phyloP scores from a whole-genome alignment of 176 grass and related monocot genomes.

The Ensete ventricosum region DNA sequence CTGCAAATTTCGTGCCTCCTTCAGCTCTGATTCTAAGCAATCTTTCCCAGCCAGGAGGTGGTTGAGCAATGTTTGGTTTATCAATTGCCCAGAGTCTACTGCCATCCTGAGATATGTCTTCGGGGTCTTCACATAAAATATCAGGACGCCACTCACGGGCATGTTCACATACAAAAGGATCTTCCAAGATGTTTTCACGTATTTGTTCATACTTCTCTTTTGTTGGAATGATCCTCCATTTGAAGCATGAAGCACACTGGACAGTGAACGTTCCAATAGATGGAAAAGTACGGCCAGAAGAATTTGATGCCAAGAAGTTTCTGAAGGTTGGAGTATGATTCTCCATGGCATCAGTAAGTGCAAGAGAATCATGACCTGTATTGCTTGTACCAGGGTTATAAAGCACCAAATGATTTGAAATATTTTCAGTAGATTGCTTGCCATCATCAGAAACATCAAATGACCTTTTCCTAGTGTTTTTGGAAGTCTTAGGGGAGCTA shows the following conservation, averaged over 20 bases:
- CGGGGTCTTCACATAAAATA: conserved; percentile 38
- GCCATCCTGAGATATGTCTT: conserved; percentile 51
- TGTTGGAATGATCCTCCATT: conserved; percentile 60
- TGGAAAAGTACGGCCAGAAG: conserved; percentile 27
- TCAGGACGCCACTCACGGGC: conserved; percentile 51
- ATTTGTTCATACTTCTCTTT: conserved; percentile 74
- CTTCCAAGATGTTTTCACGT: conserved; percentile 27
- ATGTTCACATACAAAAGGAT: conserved; percentile 51
- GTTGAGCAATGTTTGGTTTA: conserved; percentile 39
- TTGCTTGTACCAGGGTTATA: conserved; percentile 21
- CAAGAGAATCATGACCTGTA: conserved; percentile 3
- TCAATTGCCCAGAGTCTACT: conserved; percentile 75
- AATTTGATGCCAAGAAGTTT: neutral
- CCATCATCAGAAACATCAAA: neutral
- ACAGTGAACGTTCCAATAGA: conserved; percentile 47
- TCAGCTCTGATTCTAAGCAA: conserved; percentile 49
- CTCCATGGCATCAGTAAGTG: conserved; percentile 4
- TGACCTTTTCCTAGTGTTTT: conserved; percentile 8
- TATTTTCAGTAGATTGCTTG: conserved; percentile 9
- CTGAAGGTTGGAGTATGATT: neutral
- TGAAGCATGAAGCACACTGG: conserved; percentile 66
- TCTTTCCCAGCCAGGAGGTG: conserved; percentile 63
- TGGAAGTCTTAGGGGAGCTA: conserved; percentile 5
- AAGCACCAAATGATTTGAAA: conserved; percentile 31
- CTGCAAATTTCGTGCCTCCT: conserved; percentile 52